phyloP scores from a whole-genome alignment of 1,284 basidiomycete species.

The Mycocalia duriaeana region DNA sequence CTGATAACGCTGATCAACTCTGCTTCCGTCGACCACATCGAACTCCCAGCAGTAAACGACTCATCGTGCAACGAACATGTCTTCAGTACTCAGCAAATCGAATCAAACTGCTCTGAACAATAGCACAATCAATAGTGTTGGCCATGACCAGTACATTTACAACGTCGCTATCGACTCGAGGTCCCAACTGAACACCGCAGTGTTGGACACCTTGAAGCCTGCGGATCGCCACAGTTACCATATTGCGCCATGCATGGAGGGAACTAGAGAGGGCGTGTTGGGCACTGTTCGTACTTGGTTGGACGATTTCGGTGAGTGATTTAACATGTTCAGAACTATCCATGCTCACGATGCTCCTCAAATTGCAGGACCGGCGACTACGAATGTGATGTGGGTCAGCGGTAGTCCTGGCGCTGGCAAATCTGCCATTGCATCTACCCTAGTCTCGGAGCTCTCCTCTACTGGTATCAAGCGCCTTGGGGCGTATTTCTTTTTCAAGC shows the following conservation, averaged over 20 bases:
- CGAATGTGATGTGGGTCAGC: neutral
- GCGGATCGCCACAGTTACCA: neutral
- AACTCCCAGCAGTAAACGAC: too few species aligned
- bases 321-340: neutral
- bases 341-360: neutral
- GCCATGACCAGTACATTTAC: too few species aligned
- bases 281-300: neutral
- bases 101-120: too few species aligned
- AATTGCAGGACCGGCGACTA: neutral
- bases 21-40: too few species aligned
- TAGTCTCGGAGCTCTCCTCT: neutral
- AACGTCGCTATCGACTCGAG: too few species aligned
- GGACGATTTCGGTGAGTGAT: neutral
- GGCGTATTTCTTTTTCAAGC: neutral
- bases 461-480: neutral
- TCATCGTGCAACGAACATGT: too few species aligned
- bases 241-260: neutral
- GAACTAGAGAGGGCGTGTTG: neutral
- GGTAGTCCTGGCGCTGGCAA: constrained; percentile 4
- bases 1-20: too few species aligned
- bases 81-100: too few species aligned
- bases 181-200: too few species aligned
- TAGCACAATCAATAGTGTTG: too few species aligned
- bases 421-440: constrained; percentile 6
- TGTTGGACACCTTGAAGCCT: neutral